A percentile compares a stretch with the other conserved stretches of the same genome.
Conservation (phyloP, 1,284 basidiomycete species). For the Sanghuangporus baumii region DNA sequence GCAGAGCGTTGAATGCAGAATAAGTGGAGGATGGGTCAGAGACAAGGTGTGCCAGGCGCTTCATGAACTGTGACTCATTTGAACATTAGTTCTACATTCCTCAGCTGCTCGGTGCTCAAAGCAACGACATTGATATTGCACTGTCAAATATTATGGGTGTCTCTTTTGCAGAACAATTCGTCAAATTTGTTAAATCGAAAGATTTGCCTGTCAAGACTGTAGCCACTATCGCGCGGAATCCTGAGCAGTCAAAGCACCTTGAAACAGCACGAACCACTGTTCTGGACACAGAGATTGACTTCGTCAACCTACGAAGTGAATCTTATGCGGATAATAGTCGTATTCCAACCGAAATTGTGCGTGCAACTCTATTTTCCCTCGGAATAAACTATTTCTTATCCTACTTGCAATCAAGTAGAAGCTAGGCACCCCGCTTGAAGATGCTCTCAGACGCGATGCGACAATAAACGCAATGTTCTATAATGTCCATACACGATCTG, state of each 20-base stretch:
- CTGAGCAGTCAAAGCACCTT: conserved; percentile 96
- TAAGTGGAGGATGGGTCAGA: conserved; percentile 95
- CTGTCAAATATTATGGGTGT: conserved; percentile 87
- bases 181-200: conserved; percentile 57
- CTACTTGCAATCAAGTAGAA: conserved; percentile 40
- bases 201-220: conserved; percentile 57
- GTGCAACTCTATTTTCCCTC: conserved; percentile 23
- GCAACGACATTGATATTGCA: conserved; percentile 94
- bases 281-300: conserved; percentile 83
- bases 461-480: conserved; percentile 98
- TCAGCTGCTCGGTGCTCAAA: conserved; percentile 79
- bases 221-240: conserved; percentile 87
- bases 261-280: conserved; percentile 93
- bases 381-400: neutral
- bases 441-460: conserved; percentile 87
- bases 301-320: conserved; percentile 93
- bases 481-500: conserved; percentile 83
- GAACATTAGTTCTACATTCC: neutral
- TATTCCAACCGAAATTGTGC: conserved; percentile 83
- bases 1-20: conserved; percentile 66
- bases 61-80: conserved; percentile 16
- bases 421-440: conserved; percentile 91
- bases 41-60: conserved; percentile 71
- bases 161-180: conserved; percentile 81
- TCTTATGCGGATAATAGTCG: conserved; percentile 85